Evolutionary conservation across 2,329 filamentous ascomycete genomes (phyloP), one percentile per base, ranked within the genome.

Genomic region (Talaromyces islandicus): DNA sequence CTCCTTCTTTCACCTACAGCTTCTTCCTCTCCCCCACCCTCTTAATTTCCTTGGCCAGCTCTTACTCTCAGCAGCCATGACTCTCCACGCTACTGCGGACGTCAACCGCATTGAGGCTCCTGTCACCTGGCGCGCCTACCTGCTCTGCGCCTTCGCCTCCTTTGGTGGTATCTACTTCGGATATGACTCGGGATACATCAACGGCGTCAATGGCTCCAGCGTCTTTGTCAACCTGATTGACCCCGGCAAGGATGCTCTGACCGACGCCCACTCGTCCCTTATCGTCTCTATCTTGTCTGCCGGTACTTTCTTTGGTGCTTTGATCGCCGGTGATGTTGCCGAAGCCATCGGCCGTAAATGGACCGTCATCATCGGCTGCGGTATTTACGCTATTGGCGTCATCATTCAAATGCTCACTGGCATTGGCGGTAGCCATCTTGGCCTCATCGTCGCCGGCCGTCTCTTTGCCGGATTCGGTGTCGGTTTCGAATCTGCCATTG

Each of bases 271-370:
- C 54, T 80, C 83, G 66, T 87, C 85, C 21, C 78, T 88, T 56
- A 87, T 92, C 71, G 86, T 86, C 70, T 91, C 88, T 21, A 91
- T 93, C 67, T 84, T 93, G 59, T 92, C 90, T 38, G 84, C 81
- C 70, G 85, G 86, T 74, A 91, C 89, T 68, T 93, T 92, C 82
- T 88, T 91, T 63, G 87, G 90, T 72, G 87, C 90, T 60, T 70
- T 93, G 65, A 85, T 91, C 63, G 89, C 88, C 60, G 90, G 90
- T 80, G 88, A 91, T 72, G 72, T 92, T 63, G 85, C 90, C 65
- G 90, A 94, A 73, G 83, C 80, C 73, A 85, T 90, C 60, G 90
- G 90, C 60, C 75, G 75, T 65, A 73, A 73, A 68, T 85, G 81
- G 71, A 89, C 88, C 63, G 84, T 91, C 74, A 86, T 91, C 61